phyloP scores from a whole-genome alignment of 352 stramenopile genomes.

The Pythium scleroteichum region DNA sequence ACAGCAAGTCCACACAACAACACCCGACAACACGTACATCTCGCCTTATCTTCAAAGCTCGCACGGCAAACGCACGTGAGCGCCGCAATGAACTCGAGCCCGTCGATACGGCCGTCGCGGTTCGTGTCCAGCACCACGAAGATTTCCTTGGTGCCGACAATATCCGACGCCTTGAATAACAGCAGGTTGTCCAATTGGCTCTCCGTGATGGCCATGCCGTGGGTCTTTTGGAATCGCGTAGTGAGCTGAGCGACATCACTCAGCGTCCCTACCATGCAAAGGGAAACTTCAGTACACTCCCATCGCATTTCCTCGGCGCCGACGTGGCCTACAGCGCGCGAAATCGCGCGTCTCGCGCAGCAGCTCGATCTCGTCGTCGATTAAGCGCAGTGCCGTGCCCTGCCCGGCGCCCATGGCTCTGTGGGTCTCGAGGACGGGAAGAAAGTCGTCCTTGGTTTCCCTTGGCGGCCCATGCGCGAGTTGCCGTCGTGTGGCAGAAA shows the following conservation, averaged over 20 bases:
- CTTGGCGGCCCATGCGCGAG: background rate
- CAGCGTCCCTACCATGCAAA: conserved; percentile 53
- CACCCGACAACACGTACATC: conserved; percentile 45
- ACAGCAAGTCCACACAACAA: background rate
- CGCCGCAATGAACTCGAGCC: conserved; percentile 73
- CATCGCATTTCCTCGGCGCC: background rate
- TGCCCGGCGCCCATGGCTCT: conserved; percentile 54
- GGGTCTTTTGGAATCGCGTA: conserved; percentile 68
- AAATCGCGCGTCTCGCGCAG: conserved; percentile 78
- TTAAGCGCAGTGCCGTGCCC: conserved; percentile 47
- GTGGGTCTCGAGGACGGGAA: background rate
- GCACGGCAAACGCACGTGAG: conserved; percentile 70
- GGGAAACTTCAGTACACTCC: background rate
- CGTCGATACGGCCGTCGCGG: conserved; percentile 74
- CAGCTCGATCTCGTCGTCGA: conserved; percentile 64
- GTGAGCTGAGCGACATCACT: conserved; percentile 63
- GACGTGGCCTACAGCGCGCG: conserved; percentile 53
- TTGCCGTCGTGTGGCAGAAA: background rate
- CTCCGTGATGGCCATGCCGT: conserved; percentile 71
- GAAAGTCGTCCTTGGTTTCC: background rate
- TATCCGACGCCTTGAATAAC: conserved; percentile 60
- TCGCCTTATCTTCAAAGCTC: conserved; percentile 78
- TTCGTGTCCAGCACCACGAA: conserved; percentile 78
- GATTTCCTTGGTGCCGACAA: conserved; percentile 62
- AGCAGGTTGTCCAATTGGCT: conserved; percentile 77